Conservation (phyloP, 257 asterid species). For the Jasminum sambac region DNA sequence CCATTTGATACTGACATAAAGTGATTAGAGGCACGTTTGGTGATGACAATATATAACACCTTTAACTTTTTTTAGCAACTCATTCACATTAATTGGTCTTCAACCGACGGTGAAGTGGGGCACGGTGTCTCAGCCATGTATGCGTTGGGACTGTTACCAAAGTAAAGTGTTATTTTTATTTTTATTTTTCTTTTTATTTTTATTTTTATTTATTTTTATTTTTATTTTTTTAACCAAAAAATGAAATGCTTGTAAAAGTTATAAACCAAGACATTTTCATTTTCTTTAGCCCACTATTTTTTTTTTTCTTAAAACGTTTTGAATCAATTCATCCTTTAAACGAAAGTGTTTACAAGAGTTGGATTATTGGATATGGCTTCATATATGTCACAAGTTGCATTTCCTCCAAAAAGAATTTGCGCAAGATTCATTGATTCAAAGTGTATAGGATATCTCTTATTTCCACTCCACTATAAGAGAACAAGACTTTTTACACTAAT, state of each 20-base stretch:
- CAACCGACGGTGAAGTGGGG: not conserved
- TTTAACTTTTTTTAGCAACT: not conserved
- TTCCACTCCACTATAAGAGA: too few relatives aligned
- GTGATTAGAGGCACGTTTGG: not conserved
- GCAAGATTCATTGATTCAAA: too few relatives aligned
- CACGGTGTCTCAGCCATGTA: not conserved
- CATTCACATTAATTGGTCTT: not conserved
- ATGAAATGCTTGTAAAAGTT: not conserved
- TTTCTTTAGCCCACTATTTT: not conserved
- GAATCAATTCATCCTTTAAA: too few relatives aligned
- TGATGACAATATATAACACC: not conserved
- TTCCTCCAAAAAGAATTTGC: too few relatives aligned
- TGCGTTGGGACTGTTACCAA: not conserved
- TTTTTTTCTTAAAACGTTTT: too few relatives aligned
- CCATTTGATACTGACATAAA: constrained; percentile 2
- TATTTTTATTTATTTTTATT: too few relatives aligned
- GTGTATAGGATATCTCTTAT: too few relatives aligned
- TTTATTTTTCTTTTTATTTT: too few relatives aligned
- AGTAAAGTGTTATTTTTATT: too few relatives aligned
- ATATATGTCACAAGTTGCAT: too few relatives aligned
- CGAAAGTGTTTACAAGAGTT: not conserved
- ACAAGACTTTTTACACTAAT: too few relatives aligned
- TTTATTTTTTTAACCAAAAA: not conserved
- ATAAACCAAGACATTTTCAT: not conserved
- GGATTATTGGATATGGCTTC: too few relatives aligned